Percentiles rank a stretch among this genome's conserved stretches.
Evolutionary conservation across 495 filamentous ascomycete species (phyloP).

Genomic region (Neurospora hispaniola): DNA sequence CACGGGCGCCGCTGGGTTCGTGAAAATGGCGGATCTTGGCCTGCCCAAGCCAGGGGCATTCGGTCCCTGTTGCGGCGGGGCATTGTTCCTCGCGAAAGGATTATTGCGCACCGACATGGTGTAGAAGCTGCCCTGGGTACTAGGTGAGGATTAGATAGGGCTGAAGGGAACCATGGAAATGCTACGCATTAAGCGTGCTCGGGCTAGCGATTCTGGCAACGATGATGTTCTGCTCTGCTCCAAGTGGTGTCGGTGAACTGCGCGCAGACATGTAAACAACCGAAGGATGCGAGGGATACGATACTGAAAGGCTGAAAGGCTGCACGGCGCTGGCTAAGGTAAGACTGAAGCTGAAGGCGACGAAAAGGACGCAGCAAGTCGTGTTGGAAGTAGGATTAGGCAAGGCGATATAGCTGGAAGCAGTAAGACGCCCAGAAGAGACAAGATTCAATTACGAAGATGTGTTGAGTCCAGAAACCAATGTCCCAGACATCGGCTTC

Average conservation of each 20-base stretch:
- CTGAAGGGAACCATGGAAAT: slow-evolving; percentile 11
- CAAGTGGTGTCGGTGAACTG: neutral
- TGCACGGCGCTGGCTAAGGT: neutral
- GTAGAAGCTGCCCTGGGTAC: slow-evolving; percentile 4
- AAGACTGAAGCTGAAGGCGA: neutral
- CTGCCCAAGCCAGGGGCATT: slow-evolving; percentile 37
- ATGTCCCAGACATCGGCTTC: neutral
- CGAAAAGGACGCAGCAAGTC: neutral
- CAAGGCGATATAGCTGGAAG: neutral
- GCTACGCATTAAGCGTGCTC: slow-evolving; percentile 5
- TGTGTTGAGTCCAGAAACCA: neutral
- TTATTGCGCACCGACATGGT: slow-evolving; percentile 53
- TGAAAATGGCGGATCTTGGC: slow-evolving; percentile 63
- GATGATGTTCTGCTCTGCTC: neutral
- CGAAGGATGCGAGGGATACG: neutral
- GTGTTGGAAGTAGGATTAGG: neutral
- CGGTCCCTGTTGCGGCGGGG: slow-evolving; percentile 52
- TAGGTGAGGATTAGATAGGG: neutral
- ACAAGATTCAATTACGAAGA: neutral
- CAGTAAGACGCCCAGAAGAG: neutral
- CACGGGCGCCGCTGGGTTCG: slow-evolving; percentile 40
- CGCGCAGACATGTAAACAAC: neutral
- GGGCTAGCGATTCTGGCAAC: slow-evolving; percentile 1
- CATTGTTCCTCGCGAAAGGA: slow-evolving; percentile 52
- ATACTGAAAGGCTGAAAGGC: neutral